phyloP scores from a whole-genome alignment of 176 grass and related monocot genomes.

The Saccharum officinarum region DNA sequence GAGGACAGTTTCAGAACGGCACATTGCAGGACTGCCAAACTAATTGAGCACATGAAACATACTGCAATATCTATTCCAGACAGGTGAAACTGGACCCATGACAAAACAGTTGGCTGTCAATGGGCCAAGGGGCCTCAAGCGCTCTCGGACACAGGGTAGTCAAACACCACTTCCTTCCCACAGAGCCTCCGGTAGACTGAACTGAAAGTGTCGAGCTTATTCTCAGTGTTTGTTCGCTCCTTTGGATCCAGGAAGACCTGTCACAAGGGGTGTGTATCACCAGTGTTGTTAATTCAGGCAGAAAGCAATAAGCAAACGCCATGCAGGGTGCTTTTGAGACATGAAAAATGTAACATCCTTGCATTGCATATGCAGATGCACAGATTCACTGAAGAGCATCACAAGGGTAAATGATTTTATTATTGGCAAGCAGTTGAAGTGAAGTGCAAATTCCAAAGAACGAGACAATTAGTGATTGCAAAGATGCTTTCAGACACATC shows the following conservation, averaged over 20 bases:
- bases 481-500: not conserved
- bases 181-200: constrained; percentile 63
- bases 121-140: not conserved
- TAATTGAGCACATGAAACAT: not conserved
- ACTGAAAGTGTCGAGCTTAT: constrained; percentile 58
- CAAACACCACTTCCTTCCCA: constrained; percentile 60
- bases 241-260: constrained; percentile 79
- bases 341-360: not conserved
- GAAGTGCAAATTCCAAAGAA: not conserved
- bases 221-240: constrained; percentile 72
- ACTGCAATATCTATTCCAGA: not conserved
- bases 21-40: not conserved
- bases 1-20: not conserved
- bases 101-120: not conserved
- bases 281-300: constrained; percentile 4
- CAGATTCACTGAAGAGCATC: not conserved
- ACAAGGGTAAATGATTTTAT: not conserved
- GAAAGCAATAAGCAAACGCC: not conserved
- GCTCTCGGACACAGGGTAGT: constrained; percentile 39
- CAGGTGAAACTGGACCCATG: not conserved
- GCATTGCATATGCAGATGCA: not conserved
- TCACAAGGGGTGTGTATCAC: not conserved
- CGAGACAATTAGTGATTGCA: not conserved
- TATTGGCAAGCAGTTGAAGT: not conserved
- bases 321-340: not conserved